These are phyloP conservation scores for Leccinum arenicola DNA, from an alignment of 768 basidiomycete genomes.

Conservation along the genomic window DNA sequence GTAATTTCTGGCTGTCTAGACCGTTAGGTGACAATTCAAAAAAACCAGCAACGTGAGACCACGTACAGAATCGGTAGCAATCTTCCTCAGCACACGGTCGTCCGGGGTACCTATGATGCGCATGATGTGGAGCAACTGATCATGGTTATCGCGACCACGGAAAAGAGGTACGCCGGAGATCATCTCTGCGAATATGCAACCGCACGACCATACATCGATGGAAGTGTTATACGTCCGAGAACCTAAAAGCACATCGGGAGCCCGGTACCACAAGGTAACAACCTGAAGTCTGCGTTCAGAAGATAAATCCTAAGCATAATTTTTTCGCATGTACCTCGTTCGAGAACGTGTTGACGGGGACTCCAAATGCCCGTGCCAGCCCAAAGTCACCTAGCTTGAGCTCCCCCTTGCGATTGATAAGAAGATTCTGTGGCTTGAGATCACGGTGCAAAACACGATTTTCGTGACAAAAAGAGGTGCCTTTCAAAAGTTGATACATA, in stretches of 20 bases:
- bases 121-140: conserved; percentile 98
- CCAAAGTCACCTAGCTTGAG: conserved; percentile 98
- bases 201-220: conserved; percentile 98
- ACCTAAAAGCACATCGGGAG: conserved; percentile 95
- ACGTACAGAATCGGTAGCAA: conserved; percentile 83
- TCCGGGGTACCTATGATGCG: conserved; percentile 94
- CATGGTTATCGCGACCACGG: conserved; percentile 94
- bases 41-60: background rate
- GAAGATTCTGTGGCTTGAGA: conserved; percentile 95
- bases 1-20: conserved; percentile 70
- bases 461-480: conserved; percentile 97
- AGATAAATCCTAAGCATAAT: background rate
- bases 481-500: conserved; percentile 96
- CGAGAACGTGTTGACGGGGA: conserved; percentile 98
- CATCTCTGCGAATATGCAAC: conserved; percentile 99
- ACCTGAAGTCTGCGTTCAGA: conserved; percentile 52
- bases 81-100: conserved; percentile 83
- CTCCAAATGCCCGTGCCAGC: conserved; percentile 94
- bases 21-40: conserved; percentile 3
- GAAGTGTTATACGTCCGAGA: conserved; percentile 97
- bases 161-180: conserved; percentile 96
- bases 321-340: conserved; percentile 64
- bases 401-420: conserved; percentile 97
- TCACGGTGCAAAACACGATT: conserved; percentile 97
- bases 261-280: conserved; percentile 98